Evolutionary conservation across 306 rosid genomes (phyloP).

Genomic region (Abrus precatorius): DNA sequence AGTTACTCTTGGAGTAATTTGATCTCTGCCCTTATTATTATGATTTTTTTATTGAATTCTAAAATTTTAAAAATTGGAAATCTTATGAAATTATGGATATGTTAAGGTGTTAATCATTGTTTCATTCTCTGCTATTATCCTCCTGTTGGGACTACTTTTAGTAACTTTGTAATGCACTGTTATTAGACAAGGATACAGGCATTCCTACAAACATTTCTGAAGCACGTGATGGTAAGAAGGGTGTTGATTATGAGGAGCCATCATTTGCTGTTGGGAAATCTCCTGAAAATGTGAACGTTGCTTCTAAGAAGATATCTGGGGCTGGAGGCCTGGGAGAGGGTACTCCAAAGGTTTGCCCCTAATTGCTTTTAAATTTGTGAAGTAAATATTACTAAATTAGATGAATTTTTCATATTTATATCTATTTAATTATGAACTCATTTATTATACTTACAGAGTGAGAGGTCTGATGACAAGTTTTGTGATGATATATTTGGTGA

Average conservation of each 20-base stretch:
- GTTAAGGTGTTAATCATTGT: conserved; percentile 17
- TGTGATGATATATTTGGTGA: conserved; percentile 99
- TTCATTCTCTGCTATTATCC: conserved; percentile 4
- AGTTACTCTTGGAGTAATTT: background rate
- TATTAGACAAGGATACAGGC: conserved; percentile 55
- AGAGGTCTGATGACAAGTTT: conserved; percentile 74
- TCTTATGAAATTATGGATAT: conserved; percentile 1
- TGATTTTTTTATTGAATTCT: conserved; percentile 5
- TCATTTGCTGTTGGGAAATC: conserved; percentile 78
- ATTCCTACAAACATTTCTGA: conserved; percentile 56
- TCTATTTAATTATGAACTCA: conserved; percentile 44
- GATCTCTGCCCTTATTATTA: background rate
- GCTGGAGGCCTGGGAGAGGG: conserved; percentile 89
- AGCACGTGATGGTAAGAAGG: conserved; percentile 53
- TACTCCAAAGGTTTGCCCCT: conserved; percentile 77
- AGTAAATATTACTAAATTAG: background rate
- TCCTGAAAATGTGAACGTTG: conserved; percentile 67
- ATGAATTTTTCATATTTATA: conserved; percentile 3
- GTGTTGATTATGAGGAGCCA: conserved; percentile 61
- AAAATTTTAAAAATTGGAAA: background rate
- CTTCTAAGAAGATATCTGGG: conserved; percentile 56
- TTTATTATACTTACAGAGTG: conserved; percentile 70
- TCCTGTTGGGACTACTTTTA: background rate
- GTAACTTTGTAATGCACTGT: conserved; percentile 41
- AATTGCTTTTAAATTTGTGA: background rate